A percentile compares a stretch with the other conserved stretches of the same genome.
phyloP scores from a whole-genome alignment of 2,329 filamentous ascomycete genomes.

The Xylaria sp. region DNA sequence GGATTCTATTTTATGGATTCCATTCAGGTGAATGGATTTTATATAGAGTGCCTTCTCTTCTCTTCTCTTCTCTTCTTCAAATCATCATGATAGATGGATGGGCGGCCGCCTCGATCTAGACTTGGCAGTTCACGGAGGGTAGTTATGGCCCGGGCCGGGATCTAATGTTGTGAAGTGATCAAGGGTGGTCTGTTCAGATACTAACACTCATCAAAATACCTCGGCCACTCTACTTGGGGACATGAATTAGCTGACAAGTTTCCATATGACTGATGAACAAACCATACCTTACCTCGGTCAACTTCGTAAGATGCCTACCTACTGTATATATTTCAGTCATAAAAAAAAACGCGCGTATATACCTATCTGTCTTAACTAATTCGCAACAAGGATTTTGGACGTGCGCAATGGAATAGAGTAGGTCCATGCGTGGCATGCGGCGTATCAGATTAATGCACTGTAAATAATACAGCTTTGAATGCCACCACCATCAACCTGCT shows the following conservation, averaged over 20 bases:
- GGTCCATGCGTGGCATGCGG: neutral
- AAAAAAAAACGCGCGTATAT: neutral
- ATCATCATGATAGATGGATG: neutral
- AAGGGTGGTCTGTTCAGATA: neutral
- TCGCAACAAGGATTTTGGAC: neutral
- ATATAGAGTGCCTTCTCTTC: constrained; percentile 2
- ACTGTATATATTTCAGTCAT: no score
- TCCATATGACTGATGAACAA: neutral
- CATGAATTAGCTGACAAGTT: neutral
- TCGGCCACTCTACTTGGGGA: neutral
- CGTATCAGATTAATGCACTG: no score
- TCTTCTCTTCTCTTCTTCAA: constrained; percentile 1
- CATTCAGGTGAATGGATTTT: neutral
- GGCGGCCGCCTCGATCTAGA: neutral
- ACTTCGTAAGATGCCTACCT: neutral
- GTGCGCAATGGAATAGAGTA: neutral
- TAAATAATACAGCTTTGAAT: no score
- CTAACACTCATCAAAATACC: neutral
- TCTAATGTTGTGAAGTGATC: constrained; percentile 2
- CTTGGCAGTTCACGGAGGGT: neutral
- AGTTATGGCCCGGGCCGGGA: neutral
- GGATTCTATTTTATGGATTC: constrained; percentile 10
- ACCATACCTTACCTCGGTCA: no score
- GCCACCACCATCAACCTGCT: no score
- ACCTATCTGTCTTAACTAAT: neutral